phyloP scores from a whole-genome alignment of 2,329 filamentous ascomycete species.

The Calonectria pauciramosa region DNA sequence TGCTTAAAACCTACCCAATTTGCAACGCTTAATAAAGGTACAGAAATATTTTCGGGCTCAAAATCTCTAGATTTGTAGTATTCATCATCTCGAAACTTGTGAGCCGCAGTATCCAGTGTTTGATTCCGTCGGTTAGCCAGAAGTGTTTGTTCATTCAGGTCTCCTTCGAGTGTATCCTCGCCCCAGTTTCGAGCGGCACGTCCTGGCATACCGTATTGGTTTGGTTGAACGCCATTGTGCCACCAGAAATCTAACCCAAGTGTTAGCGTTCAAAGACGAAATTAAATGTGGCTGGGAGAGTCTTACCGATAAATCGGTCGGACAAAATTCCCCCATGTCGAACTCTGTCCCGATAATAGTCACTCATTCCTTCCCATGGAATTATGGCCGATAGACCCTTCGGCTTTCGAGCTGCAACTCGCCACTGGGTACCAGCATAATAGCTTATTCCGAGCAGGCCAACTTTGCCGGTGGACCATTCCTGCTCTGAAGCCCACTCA shows the following conservation, averaged over 20 bases:
- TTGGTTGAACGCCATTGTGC: slow-evolving; percentile 51
- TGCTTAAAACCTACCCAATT: slow-evolving; percentile 64
- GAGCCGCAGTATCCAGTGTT: slow-evolving; percentile 59
- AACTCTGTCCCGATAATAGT: slow-evolving; percentile 69
- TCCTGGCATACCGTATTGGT: slow-evolving; percentile 71
- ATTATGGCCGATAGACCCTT: slow-evolving; percentile 62
- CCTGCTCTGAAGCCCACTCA: slow-evolving; percentile 60
- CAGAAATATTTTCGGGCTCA: slow-evolving; percentile 73
- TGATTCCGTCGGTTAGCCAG: slow-evolving; percentile 62
- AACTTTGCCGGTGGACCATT: slow-evolving; percentile 63
- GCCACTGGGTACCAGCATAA: slow-evolving; percentile 62
- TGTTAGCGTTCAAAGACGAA: neutral
- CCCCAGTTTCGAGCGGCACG: slow-evolving; percentile 1
- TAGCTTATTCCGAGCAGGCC: slow-evolving; percentile 64
- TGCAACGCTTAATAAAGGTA: slow-evolving; percentile 75
- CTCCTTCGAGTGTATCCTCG: slow-evolving; percentile 69
- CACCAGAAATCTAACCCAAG: slow-evolving; percentile 35
- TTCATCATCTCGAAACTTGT: slow-evolving; percentile 71
- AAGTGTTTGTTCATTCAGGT: slow-evolving; percentile 66
- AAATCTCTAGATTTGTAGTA: slow-evolving; percentile 78
- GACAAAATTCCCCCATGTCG: slow-evolving; percentile 74
- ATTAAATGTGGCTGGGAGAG: too few species aligned
- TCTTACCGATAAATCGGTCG: slow-evolving; percentile 64
- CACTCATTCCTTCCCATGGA: slow-evolving; percentile 66
- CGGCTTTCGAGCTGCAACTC: slow-evolving; percentile 60